These are phyloP conservation scores for Phytopythium helicoides DNA, from an alignment of 352 stramenopile genomes.

Conservation along the genomic window DNA sequence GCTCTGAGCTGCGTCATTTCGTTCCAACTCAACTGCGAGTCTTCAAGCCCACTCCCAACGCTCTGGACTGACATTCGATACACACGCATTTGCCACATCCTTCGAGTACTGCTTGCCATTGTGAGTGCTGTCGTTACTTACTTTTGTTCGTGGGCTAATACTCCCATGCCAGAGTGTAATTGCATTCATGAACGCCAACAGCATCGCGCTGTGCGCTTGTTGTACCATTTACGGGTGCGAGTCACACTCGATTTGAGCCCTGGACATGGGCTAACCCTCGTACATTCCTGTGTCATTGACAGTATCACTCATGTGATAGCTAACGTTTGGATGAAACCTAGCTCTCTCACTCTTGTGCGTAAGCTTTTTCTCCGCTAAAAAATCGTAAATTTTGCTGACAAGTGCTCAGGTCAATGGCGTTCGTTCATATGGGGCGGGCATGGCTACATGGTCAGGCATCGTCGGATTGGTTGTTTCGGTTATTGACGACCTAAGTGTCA, in stretches of 20 bases:
- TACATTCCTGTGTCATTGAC: not conserved
- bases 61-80: conserved; percentile 66
- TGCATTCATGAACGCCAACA: conserved; percentile 37
- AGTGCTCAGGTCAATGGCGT: conserved; percentile 44
- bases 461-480: conserved; percentile 33
- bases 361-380: not conserved
- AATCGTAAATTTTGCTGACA: not conserved
- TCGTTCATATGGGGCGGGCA: conserved; percentile 34
- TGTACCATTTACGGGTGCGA: conserved; percentile 30
- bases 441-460: conserved; percentile 39
- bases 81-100: conserved; percentile 23
- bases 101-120: conserved; percentile 48
- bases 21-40: conserved; percentile 65
- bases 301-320: conserved; percentile 25
- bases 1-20: conserved; percentile 25
- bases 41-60: conserved; percentile 40
- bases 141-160: conserved; percentile 8
- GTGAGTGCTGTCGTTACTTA: no score
- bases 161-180: conserved; percentile 24
- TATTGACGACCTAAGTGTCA: conserved; percentile 39
- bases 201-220: conserved; percentile 24
- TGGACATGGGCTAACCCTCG: no score
- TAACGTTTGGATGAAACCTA: conserved; percentile 49
- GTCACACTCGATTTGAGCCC: no score
- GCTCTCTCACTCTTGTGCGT: conserved; percentile 41